These are phyloP conservation scores for Apiospora arundinis DNA, from an alignment of 2,329 filamentous ascomycete genomes.

Conservation along the genomic window DNA sequence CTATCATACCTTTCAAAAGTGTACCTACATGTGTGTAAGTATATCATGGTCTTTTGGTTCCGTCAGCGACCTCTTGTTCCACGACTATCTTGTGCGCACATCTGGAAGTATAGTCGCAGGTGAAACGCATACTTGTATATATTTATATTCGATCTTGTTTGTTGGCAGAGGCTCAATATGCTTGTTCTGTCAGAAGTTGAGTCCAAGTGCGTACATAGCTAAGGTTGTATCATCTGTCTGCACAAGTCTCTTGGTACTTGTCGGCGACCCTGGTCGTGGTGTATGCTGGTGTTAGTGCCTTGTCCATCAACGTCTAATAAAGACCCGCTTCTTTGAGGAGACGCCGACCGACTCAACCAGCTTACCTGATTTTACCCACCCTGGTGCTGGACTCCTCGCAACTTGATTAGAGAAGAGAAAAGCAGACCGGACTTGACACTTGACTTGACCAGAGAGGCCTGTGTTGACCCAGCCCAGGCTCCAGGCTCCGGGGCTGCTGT, in stretches of 20 bases:
- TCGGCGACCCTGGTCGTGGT: background rate
- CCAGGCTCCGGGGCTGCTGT: slow-evolving; percentile 9
- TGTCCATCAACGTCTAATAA: slow-evolving; percentile 19
- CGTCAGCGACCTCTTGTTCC: background rate
- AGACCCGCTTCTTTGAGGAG: slow-evolving; percentile 15
- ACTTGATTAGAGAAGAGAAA: background rate
- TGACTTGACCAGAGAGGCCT: too few relatives aligned
- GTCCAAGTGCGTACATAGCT: background rate
- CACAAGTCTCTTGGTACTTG: background rate
- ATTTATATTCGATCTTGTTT: background rate
- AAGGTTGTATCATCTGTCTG: slow-evolving; percentile 1
- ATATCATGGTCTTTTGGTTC: background rate
- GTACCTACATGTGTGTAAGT: background rate
- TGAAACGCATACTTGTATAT: background rate
- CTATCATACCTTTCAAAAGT: background rate
- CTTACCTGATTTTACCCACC: slow-evolving; percentile 18
- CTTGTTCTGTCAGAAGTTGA: background rate
- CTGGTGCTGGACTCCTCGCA: background rate
- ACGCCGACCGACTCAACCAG: slow-evolving; percentile 15
- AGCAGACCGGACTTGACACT: too few relatives aligned
- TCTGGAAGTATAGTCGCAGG: background rate
- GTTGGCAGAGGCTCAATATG: background rate
- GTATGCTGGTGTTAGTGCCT: background rate
- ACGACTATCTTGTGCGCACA: background rate
- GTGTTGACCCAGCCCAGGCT: background rate